Evolutionary conservation across 305 asterid genomes (phyloP).

Genomic region (Fraxinus platypoda): DNA sequence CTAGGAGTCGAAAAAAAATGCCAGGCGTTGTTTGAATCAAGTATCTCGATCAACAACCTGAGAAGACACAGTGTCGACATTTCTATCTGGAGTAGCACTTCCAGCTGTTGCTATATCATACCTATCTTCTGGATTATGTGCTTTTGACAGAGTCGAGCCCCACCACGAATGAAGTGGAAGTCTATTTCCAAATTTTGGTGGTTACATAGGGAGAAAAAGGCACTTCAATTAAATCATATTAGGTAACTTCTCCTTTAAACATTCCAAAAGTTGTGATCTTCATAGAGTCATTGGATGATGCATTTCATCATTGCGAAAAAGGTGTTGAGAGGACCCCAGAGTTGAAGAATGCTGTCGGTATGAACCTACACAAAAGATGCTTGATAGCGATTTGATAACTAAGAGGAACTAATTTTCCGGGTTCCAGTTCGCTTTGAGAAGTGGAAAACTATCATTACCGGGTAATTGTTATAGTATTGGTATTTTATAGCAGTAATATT

Average conservation of each 20-base stretch:
- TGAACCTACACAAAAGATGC: slow-evolving; percentile 41
- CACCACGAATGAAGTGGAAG: slow-evolving; percentile 49
- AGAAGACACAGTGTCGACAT: slow-evolving; percentile 16
- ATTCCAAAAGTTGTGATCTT: slow-evolving; percentile 41
- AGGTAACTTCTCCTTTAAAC: slow-evolving; percentile 38
- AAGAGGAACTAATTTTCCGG: slow-evolving; percentile 33
- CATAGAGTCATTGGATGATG: slow-evolving; percentile 45
- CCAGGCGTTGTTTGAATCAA: slow-evolving; percentile 8
- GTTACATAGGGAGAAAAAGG: slow-evolving; percentile 30
- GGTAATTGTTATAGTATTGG: slow-evolving; percentile 23
- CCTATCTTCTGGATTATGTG: slow-evolving; percentile 17
- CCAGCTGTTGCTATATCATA: slow-evolving; percentile 19
- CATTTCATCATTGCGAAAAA: slow-evolving; percentile 51
- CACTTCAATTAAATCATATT: slow-evolving; percentile 31
- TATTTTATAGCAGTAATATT: slow-evolving; percentile 2
- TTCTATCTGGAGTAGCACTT: slow-evolving; percentile 40
- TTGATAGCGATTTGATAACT: slow-evolving; percentile 50
- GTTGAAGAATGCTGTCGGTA: slow-evolving; percentile 47
- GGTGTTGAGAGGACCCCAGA: slow-evolving; percentile 53
- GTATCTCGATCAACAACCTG: slow-evolving; percentile 23
- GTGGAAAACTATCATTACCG: slow-evolving; percentile 28
- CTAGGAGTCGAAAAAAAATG: slow-evolving; percentile 15
- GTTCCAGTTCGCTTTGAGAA: slow-evolving; percentile 27
- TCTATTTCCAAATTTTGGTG: slow-evolving; percentile 40
- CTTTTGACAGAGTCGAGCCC: slow-evolving; percentile 33